Conservation (phyloP, 805 yeast species). For the Starmerella bacillaris region DNA sequence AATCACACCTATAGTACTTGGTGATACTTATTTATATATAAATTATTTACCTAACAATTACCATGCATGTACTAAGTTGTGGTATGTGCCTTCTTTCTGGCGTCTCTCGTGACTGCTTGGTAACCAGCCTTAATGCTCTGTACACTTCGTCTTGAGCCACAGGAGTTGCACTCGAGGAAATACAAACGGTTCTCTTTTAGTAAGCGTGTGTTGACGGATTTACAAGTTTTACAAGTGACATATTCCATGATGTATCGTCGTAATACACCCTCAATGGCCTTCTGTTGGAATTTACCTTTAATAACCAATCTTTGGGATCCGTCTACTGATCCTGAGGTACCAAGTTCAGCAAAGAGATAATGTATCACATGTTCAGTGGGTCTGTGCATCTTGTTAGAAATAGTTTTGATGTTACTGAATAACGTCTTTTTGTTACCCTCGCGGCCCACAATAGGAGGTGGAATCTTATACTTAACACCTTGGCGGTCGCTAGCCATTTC, state of each 20-base stretch:
- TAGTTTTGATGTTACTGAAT: slow-evolving; percentile 89
- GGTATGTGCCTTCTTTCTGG: slow-evolving; percentile 15
- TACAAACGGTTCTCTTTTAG: slow-evolving; percentile 95
- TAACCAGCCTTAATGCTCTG: slow-evolving; percentile 97
- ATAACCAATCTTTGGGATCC: slow-evolving; percentile 93
- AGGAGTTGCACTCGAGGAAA: slow-evolving; percentile 91
- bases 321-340: slow-evolving; percentile 98
- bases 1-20: too few species aligned
- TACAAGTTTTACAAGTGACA: slow-evolving; percentile 97
- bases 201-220: slow-evolving; percentile 88
- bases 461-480: slow-evolving; percentile 83
- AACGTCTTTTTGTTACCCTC: slow-evolving; percentile 95
- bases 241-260: slow-evolving; percentile 93
- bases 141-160: slow-evolving; percentile 95
- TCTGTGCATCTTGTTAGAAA: slow-evolving; percentile 84
- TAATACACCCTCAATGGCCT: slow-evolving; percentile 88
- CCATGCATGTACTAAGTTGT: slow-evolving; percentile 2
- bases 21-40: too few species aligned
- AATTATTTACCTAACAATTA: too few species aligned
- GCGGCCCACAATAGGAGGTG: slow-evolving; percentile 92
- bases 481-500: slow-evolving; percentile 94
- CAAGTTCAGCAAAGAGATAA: slow-evolving; percentile 92
- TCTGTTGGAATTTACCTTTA: slow-evolving; percentile 96
- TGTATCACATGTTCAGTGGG: slow-evolving; percentile 94
- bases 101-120: slow-evolving; percentile 51